Conservation (phyloP, 768 basidiomycete species). For the Lactarius deliciosus region DNA sequence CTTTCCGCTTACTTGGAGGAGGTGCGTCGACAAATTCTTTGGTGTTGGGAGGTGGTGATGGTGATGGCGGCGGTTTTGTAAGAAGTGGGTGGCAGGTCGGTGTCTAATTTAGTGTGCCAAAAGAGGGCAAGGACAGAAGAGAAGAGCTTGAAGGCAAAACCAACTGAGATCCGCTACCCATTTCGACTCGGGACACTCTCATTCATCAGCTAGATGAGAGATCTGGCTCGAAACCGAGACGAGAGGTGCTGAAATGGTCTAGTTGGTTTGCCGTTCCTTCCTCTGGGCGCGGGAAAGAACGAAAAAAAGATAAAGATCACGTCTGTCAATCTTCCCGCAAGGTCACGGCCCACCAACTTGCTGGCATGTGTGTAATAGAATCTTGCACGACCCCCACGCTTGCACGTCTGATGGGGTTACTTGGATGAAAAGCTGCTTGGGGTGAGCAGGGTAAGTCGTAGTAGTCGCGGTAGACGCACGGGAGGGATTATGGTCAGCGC, state of each 20-base stretch:
- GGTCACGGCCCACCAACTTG: too few species aligned
- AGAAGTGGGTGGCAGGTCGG: background rate
- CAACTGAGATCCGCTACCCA: constrained; percentile 28
- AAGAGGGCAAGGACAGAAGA: constrained; percentile 2
- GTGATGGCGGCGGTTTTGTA: constrained; percentile 5
- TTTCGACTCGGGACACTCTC: background rate
- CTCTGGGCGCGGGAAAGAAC: constrained; percentile 15
- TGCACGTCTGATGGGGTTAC: too few species aligned
- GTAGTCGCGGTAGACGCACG: too few species aligned
- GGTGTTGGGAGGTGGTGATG: background rate
- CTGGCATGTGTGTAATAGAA: too few species aligned
- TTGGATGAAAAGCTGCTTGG: too few species aligned
- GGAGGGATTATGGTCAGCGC: too few species aligned
- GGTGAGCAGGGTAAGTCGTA: too few species aligned
- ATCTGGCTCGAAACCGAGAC: background rate
- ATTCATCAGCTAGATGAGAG: too few species aligned
- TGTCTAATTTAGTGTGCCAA: too few species aligned
- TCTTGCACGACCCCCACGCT: constrained; percentile 29
- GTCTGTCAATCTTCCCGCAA: constrained; percentile 4
- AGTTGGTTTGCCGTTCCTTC: constrained; percentile 22
- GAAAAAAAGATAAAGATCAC: constrained; percentile 9
- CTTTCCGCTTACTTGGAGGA: constrained; percentile 2
- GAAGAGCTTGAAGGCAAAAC: constrained; percentile 23
- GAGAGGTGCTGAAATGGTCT: constrained; percentile 20
- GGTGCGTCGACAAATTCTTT: background rate